These are phyloP conservation scores for Casuarina equisetifolia DNA, from an alignment of 306 rosid species.

Conservation along the genomic window DNA sequence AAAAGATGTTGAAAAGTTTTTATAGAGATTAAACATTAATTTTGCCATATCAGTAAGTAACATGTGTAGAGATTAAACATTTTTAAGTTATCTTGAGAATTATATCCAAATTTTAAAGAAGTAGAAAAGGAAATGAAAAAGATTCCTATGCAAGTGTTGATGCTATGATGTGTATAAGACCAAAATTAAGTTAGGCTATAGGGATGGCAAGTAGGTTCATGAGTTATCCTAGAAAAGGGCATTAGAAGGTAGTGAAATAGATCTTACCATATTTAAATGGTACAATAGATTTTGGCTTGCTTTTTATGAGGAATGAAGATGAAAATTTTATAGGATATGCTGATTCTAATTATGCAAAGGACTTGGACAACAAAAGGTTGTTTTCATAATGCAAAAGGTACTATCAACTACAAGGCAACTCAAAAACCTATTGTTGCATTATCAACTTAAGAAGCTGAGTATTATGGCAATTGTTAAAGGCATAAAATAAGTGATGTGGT, in stretches of 20 bases:
- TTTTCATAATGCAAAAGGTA: background rate
- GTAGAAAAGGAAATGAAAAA: too few relatives aligned
- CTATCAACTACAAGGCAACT: background rate
- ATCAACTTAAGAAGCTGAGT: background rate
- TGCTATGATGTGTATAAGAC: background rate
- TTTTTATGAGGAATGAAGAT: too few relatives aligned
- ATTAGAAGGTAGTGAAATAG: background rate
- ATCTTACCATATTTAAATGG: background rate
- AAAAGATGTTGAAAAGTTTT: background rate
- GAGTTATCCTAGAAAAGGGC: background rate
- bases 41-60: background rate
- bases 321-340: background rate
- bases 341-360: background rate
- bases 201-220: background rate
- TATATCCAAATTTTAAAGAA: background rate
- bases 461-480: background rate
- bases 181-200: background rate
- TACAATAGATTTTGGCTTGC: background rate
- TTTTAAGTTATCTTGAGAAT: background rate
- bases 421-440: background rate
- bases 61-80: too few relatives aligned
- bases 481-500: background rate
- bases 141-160: background rate
- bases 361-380: background rate
- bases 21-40: background rate